Base-by-base conservation (phyloP, 2,329 filamentous ascomycete genomes). In the Polytolypa hystricis region DNA sequence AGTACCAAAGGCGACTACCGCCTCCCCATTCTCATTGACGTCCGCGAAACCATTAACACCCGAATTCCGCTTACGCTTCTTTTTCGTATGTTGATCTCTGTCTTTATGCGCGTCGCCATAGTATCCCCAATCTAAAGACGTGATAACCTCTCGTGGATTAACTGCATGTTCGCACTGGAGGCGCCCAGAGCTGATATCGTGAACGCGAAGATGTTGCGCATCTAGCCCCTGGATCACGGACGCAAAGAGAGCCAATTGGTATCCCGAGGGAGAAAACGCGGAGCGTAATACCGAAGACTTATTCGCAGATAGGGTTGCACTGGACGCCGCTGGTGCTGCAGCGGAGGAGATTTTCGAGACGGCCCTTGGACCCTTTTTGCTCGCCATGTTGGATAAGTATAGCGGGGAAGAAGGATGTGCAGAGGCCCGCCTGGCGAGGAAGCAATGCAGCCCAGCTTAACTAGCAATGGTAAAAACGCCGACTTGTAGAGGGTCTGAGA, bases 151-250 rank as follows among this genome's bases (percentile, higher is more conserved):
- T 44, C 64, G 66, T 18, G 66, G 58, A 33, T 56, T 60, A 39
- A 68, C 51, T 5, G 61, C 57, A 57, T 70, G 60, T 47, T 71
- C 67, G 48, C 66, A 70, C 40, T 64, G 64, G 44, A 71, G 55
- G 25, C 63, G 61, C 32, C 65, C 66, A 26, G 66, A 69, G 39
- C 53, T 59, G 28, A 65, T 66, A 44, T 70, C 66, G 51, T 71
- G 68, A 35, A 71, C 65, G 40, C 68, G 64, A 36, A 71, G 54
- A 44, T 69, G 65, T 43, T 71, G 66, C 31, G 61, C 62, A 52
- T 69, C 67, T 21, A 71, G 61, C 15, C 66, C 66, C 47, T 70
- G 67, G 34, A 71, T 68, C 38, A 70, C 64, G 11, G 68, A 71
- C 14, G 68, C 68, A 51, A 71, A 71, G 25, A 71, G 58, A 9